Evolutionary conservation across 2,329 filamentous ascomycete genomes (phyloP), one percentile per base, ranked within the genome.

Genomic region (Thielaviopsis musarum): DNA sequence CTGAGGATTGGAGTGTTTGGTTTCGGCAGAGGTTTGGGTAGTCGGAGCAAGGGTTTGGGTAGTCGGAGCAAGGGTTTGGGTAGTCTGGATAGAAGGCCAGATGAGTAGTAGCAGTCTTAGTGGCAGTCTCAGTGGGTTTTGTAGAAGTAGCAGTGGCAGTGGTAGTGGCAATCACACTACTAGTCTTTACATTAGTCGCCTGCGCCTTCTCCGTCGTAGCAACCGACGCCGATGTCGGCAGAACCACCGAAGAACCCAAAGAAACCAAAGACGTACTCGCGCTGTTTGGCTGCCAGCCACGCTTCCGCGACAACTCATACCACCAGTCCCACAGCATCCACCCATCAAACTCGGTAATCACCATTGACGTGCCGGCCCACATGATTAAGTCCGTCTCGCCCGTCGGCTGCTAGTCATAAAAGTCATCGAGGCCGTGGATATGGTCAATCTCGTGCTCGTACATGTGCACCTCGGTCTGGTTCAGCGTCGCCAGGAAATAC

Each of bases 251-350:
- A 41, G 15, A 12, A 41, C 34, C 15, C 34, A 9, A 2, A n/a
- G n/a, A n/a, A 6, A 6, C 24, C 13, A 3, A 5, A 4, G 38
- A 2, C 38, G 38, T 7, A 2, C 7, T 13, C 15, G 38, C n/a
- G 17, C 15, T 45, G 15, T 45, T 45, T 10, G 57, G 26, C 24
- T 67, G 65, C 68, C 68, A 69, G 59, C 65, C 64, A 0, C 67
- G 66, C 19, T 65, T 49, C 0, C 67, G 66, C 28, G 68, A 69
- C 38, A 69, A 64, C 62, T 69, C 65, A 38, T 70, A 67, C 73
- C 73, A 76, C 73, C 73, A 76, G 64, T 76, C 73, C 1, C 73
- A 65, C 54, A 72, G 65, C 74, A 76, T 76, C 74, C 74, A 76
- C 21, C 71, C 72, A 57, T 76, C 74, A 55, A 77, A 77, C 51